phyloP scores from a whole-genome alignment of 495 filamentous ascomycete genomes.

The Endocarpon pusillum region DNA sequence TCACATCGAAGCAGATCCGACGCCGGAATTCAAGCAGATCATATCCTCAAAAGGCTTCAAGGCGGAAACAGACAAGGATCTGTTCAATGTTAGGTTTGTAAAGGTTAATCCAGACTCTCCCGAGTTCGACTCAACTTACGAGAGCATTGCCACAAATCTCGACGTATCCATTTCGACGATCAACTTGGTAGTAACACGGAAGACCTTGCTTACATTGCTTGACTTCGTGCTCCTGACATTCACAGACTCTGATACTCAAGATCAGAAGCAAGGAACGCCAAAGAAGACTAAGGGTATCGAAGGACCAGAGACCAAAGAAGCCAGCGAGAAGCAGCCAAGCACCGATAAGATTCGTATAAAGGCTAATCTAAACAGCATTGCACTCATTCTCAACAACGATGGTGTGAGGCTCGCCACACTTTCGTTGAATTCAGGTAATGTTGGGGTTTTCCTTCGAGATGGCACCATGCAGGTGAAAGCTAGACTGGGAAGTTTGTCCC shows the following conservation, averaged over 20 bases:
- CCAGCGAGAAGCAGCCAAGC: conserved; percentile 12
- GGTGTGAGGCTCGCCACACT: conserved; percentile 87
- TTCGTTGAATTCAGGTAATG: conserved; percentile 77
- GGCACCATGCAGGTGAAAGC: conserved; percentile 72
- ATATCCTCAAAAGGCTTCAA: conserved; percentile 70
- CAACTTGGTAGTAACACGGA: conserved; percentile 84
- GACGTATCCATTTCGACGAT: conserved; percentile 88
- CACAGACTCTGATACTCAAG: conserved; percentile 48
- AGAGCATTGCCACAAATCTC: conserved; percentile 83
- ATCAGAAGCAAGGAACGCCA: conserved; percentile 22
- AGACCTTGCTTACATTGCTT: conserved; percentile 81
- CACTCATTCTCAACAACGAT: conserved; percentile 93
- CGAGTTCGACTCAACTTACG: conserved; percentile 77
- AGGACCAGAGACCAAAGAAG: conserved; percentile 14
- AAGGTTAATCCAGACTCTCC: conserved; percentile 83
- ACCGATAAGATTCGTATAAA: conserved; percentile 62
- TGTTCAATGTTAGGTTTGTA: conserved; percentile 75
- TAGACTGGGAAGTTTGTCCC: conserved; percentile 66
- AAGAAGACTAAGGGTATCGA: conserved; percentile 11
- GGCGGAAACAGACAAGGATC: conserved; percentile 55
- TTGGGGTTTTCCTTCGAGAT: conserved; percentile 75
- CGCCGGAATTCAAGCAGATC: conserved; percentile 90
- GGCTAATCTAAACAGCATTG: conserved; percentile 79
- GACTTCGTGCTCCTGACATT: conserved; percentile 95
- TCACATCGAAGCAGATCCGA: conserved; percentile 74